Evolutionary conservation across 495 filamentous ascomycete genomes (phyloP), one percentile per base, ranked within the genome.

Genomic region (Lasiosphaeriaceae sp.): DNA sequence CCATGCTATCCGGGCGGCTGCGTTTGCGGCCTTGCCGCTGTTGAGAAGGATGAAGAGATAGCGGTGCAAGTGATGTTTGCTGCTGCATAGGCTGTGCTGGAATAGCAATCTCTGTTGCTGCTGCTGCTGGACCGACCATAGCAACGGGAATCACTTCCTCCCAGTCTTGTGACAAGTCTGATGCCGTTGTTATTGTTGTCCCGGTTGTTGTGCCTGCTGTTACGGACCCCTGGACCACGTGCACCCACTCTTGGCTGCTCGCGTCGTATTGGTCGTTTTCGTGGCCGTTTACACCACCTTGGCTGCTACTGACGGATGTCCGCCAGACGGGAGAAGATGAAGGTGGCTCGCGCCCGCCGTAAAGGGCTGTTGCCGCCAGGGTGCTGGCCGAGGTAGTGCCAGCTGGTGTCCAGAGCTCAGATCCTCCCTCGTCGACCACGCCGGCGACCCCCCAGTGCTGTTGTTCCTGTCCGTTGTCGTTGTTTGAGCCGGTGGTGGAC

Each of bases 111-210:
- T 12, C 11, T 34, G 31, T 7, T 50, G 48, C 12, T 34, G 31
- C 9, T 51, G 26, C n/a, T 43, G 50, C 12, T 39, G 20, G 20
- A 37, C 34, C 14, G 22, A 35, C 1, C 43, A 29, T 34, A 5
- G 34, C 16, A n/a, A 52, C 20, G 22, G 48, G 29, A 11, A 17
- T 48, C 3, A 54, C 45, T 11, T 65, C 62, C 4, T 67, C 59
- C 65, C 65, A 67, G 12, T 59, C 59, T 21, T 52, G 54, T 17
- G 62, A 65, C 2, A 63, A 26, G n/a, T 65, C 62, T 0, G 56
- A 57, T 0, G 35, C 37, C 16, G 17, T n/a, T 31, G 9, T 3
- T 31, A 31, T 31, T 31, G 26, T 3, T 31, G 26, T 3, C 26
- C 4, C 4, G 9, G 26, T 31, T 31, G 26, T 31, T 31, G 9